phyloP scores from a whole-genome alignment of 202 grass and related monocot genomes.

The Hordeum pubiflorum region DNA sequence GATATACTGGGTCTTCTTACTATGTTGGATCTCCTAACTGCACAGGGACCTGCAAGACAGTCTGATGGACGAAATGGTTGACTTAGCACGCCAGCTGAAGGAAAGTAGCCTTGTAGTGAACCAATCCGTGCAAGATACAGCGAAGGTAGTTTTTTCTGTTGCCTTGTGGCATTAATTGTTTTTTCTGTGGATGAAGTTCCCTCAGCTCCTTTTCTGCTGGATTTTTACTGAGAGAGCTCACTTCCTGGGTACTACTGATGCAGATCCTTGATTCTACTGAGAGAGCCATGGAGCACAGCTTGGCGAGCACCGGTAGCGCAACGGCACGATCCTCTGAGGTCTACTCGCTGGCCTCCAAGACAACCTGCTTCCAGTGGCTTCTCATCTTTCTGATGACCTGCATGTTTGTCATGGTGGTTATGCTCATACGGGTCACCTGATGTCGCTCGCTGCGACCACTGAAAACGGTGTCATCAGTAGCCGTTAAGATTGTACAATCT shows the following conservation, averaged over 20 bases:
- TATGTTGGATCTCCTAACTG: neutral
- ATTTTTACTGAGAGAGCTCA: neutral
- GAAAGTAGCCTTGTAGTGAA: slow-evolving; percentile 70
- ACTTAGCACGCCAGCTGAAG: slow-evolving; percentile 64
- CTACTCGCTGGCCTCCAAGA: slow-evolving; percentile 57
- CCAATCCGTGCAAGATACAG: slow-evolving; percentile 64
- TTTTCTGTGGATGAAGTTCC: neutral
- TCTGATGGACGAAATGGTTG: slow-evolving; percentile 81
- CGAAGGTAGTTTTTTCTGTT: slow-evolving; percentile 40
- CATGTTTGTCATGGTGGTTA: slow-evolving; percentile 65
- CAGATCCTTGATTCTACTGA: slow-evolving; percentile 78
- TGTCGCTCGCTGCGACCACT: neutral
- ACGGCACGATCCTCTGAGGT: slow-evolving; percentile 50
- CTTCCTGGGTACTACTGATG: neutral
- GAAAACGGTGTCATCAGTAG: neutral
- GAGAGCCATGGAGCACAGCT: slow-evolving; percentile 59
- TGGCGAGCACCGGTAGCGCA: slow-evolving; percentile 42
- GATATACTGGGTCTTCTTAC: neutral
- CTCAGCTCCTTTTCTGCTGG: neutral
- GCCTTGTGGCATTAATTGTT: neutral
- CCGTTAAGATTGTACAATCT: neutral
- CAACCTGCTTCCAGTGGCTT: slow-evolving; percentile 70
- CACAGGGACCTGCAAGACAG: slow-evolving; percentile 74
- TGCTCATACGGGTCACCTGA: slow-evolving; percentile 75
- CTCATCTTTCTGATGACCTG: slow-evolving; percentile 62